Evolutionary conservation across 768 basidiomycete species (phyloP), one percentile per base, ranked within the genome.

Genomic region (Agrocybe chaxingu): DNA sequence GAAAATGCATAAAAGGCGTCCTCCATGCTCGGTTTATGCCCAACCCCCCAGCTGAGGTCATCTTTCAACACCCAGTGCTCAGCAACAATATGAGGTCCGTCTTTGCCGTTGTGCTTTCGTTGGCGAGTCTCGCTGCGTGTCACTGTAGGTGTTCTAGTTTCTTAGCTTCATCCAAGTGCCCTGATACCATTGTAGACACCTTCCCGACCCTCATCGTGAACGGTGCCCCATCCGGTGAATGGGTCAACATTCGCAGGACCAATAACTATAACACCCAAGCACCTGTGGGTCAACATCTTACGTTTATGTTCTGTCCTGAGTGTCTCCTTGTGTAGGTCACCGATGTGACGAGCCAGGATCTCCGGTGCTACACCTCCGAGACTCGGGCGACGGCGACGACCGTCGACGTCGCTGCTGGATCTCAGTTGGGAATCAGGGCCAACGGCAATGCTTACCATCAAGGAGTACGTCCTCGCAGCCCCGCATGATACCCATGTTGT

Each of bases 391-490:
- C 72, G 11, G 72, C 77, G 18, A 50, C 67, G 42, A 78, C 75
- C 8, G 62, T 70, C 48, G 65, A 64, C 35, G 74, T 78, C 42
- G 62, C 70, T 38, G 78, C 77, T 33, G 78, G 78, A 34, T 66
- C 70, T 6, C 64, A 59, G 35, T 62, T 79, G 44, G 76, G 76
- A 18, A 71, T 78, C 58, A 62, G 60, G 41, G 63, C 67, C 50
- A 70, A 76, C 54, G 63, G 64, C 11, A 68, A 67, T 35, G 74
- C 78, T 47, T 78, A 77, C 51, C 78, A 79, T 62, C 71, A 72
- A n/a, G 76, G 77, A 45, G 76, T 73, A 53, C 36, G 67, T 50
- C 19, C 11, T 11, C 12, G 19, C n/a, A 30, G 8, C 13, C 5
- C 30, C 30, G 38, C 9, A 16, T 16, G 9, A 7, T 12, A 10